Percentiles rank a stretch among this genome's conserved stretches.
Evolutionary conservation across 805 yeast species (phyloP).

Genomic region (Pichia ethanolica): DNA sequence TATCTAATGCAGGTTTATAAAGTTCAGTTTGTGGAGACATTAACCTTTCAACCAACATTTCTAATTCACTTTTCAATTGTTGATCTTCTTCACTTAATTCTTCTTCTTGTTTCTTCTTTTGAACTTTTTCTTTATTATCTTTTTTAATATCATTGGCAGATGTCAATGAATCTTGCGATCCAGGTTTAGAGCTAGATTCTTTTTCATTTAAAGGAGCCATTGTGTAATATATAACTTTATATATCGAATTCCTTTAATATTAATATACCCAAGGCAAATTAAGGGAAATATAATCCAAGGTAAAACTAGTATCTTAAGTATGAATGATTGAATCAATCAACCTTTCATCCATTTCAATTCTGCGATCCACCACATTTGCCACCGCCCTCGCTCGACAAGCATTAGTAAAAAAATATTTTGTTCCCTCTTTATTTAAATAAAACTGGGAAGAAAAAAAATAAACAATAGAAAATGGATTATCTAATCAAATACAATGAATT

Average conservation of each 20-base stretch:
- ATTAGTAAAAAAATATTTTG: background rate
- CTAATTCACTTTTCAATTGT: conserved; percentile 79
- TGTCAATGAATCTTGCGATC: background rate
- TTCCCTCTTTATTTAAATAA: too few relatives aligned
- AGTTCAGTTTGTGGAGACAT: conserved; percentile 44
- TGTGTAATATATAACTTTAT: background rate
- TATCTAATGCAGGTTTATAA: conserved; percentile 55
- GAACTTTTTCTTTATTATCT: conserved; percentile 13
- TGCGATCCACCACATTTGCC: background rate
- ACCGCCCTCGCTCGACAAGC: conserved; percentile 1
- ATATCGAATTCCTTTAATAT: too few relatives aligned
- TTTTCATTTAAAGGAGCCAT: conserved; percentile 23
- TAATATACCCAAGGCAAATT: too few relatives aligned
- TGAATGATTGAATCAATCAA: background rate
- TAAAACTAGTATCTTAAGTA: too few relatives aligned
- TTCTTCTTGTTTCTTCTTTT: conserved; percentile 42
- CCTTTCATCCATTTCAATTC: background rate
- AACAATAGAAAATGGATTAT: background rate
- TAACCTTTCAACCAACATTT: conserved; percentile 75
- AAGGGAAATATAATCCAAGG: too few relatives aligned
- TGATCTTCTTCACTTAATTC: conserved; percentile 92
- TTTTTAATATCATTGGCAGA: conserved; percentile 3
- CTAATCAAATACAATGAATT: background rate
- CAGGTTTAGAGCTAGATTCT: background rate
- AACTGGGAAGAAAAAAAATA: too few relatives aligned